phyloP scores from a whole-genome alignment of 768 basidiomycete genomes.

The Erythrobasidium yunnanense region DNA sequence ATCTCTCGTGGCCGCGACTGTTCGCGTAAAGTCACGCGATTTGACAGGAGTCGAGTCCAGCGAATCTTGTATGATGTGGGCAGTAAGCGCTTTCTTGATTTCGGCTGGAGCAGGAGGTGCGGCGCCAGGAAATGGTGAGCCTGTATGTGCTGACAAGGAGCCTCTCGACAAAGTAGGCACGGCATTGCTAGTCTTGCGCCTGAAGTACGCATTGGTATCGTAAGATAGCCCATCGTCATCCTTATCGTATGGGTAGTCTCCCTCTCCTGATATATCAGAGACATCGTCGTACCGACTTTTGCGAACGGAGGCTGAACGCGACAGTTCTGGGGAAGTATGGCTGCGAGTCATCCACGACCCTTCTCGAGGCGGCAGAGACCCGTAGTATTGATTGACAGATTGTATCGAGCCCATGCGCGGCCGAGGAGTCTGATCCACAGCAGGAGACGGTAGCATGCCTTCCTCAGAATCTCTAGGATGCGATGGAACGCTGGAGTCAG shows the following conservation, averaged over 20 bases:
- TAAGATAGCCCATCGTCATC: background rate
- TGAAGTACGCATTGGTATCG: background rate
- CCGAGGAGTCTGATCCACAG: background rate
- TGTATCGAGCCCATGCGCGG: background rate
- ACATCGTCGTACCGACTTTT: background rate
- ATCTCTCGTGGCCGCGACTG: background rate
- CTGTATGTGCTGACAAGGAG: background rate
- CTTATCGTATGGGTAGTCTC: background rate
- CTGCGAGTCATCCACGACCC: background rate
- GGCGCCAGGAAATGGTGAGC: background rate
- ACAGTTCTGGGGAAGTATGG: background rate
- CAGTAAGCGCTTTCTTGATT: background rate
- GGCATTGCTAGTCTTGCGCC: background rate
- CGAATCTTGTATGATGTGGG: too few relatives aligned
- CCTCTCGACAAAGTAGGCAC: background rate
- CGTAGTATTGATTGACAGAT: conserved; percentile 17
- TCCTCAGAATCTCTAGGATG: background rate
- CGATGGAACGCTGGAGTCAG: conserved; percentile 2
- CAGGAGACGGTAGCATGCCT: background rate
- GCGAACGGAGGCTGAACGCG: background rate
- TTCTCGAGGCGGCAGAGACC: background rate
- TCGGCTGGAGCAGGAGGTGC: background rate
- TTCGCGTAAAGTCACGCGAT: background rate
- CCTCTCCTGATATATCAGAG: background rate
- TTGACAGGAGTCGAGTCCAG: too few relatives aligned